Evolutionary conservation across 1,139 yeast genomes (phyloP), one percentile per base, ranked within the genome.

Genomic region (Yarrowia galli): DNA sequence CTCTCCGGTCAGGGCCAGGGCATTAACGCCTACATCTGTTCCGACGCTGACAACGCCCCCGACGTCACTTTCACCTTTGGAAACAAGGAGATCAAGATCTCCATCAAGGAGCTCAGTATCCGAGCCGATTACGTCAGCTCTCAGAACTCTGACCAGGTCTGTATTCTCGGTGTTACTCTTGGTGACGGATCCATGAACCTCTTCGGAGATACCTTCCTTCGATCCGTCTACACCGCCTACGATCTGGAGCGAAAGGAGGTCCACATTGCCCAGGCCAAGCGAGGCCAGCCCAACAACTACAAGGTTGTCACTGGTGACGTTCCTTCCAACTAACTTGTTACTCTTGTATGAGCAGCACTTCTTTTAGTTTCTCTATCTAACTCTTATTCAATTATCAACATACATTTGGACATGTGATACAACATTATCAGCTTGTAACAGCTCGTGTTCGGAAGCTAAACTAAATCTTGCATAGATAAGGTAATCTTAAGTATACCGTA

Each of bases 171-270:
- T 12, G 48, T 38, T 18, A 38, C 28, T 7, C 7, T 16, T 16
- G 61, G 36, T 12, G 48, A 25, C 20, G 73, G 73, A 12, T 5
- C 23, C 25, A 54, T 40, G 61, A 54, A 54, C 48, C 61, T 38
- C 7, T 54, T 90, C 23, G 97, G 97, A 56, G 96, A 89, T 75
- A 84, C 87, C 56, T 86, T 91, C 77, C 79, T 91, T 74, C 82
- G 89, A 71, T 81, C 83, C 70, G 89, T 88, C n/a, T 90, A 91
- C 75, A 82, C 87, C 61, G 93, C 90, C 53, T 89, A 85, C 72
- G 92, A 91, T 76, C 79, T 89, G 71, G 91, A 87, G 35, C 84
- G 83, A 71, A 76, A 78, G 65, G 85, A 86, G 73, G 80, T 89
- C 22, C 85, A 87, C 1, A 69, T 90, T 67, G 93, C 91, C 6